Conservation (phyloP, 768 basidiomycete genomes). For the Mycena floridula region DNA sequence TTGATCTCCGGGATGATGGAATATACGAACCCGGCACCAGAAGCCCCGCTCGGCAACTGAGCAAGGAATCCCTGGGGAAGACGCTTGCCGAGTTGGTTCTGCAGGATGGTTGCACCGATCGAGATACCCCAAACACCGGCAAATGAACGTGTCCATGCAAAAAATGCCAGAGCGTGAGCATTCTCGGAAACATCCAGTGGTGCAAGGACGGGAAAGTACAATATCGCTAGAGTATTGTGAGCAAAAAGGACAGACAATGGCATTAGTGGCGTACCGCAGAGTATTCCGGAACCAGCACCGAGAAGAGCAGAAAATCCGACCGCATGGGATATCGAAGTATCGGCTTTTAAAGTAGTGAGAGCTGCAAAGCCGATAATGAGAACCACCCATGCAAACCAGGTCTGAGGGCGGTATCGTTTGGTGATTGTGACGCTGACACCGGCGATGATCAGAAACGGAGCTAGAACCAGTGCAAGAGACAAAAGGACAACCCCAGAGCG, state of each 20-base stretch:
- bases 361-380: conserved; percentile 28
- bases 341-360: conserved; percentile 20
- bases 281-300: conserved; percentile 20
- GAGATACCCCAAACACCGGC: conserved; percentile 46
- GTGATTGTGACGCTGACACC: conserved; percentile 23
- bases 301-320: conserved; percentile 20
- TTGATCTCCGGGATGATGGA: conserved; percentile 37
- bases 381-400: conserved; percentile 26
- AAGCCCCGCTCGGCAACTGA: conserved; percentile 24
- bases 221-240: conserved; percentile 4
- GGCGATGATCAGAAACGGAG: conserved; percentile 14
- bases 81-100: conserved; percentile 36
- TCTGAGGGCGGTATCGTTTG: conserved; percentile 25
- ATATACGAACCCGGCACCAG: conserved; percentile 21
- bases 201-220: conserved; percentile 41
- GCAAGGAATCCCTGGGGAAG: conserved; percentile 34
- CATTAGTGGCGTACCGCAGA: neutral
- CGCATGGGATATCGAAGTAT: conserved; percentile 15
- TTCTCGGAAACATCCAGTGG: conserved; percentile 33
- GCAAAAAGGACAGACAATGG: neutral
- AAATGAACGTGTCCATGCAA: conserved; percentile 30
- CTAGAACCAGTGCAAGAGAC: conserved; percentile 6
- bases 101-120: conserved; percentile 42
- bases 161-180: conserved; percentile 39
- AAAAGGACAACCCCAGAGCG: conserved; percentile 27